These are phyloP conservation scores for Mucor irregularis DNA, from an alignment of 371 early-diverging fungal genomes.

Conservation along the genomic window DNA sequence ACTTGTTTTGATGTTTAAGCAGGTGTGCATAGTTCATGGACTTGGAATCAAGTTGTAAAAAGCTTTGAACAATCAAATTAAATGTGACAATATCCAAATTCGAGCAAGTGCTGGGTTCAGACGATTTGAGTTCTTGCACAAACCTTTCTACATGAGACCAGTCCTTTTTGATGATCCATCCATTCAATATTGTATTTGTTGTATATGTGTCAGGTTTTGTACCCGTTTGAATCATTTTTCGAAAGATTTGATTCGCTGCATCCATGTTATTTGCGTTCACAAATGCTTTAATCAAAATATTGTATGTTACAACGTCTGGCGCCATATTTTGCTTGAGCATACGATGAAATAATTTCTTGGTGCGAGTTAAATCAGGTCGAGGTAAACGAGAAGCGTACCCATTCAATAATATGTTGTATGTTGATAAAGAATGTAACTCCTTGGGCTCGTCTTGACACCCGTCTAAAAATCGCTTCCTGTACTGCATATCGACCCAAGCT, in stretches of 20 bases:
- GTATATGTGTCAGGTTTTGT: slow-evolving; percentile 29
- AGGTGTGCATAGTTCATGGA: slow-evolving; percentile 4
- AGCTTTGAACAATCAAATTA: slow-evolving; percentile 39
- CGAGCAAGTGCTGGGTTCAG: background rate
- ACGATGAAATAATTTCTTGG: slow-evolving; percentile 23
- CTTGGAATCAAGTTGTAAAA: slow-evolving; percentile 31
- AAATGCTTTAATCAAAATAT: slow-evolving; percentile 78
- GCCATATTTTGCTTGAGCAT: slow-evolving; percentile 53
- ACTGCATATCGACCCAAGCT: slow-evolving; percentile 36
- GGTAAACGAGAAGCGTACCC: slow-evolving; percentile 62
- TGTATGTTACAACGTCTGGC: slow-evolving; percentile 77
- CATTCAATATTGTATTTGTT: slow-evolving; percentile 35
- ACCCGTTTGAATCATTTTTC: slow-evolving; percentile 23
- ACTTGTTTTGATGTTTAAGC: slow-evolving; percentile 15
- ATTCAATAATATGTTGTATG: slow-evolving; percentile 75
- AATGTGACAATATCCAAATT: slow-evolving; percentile 34
- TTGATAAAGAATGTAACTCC: slow-evolving; percentile 54
- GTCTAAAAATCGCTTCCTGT: slow-evolving; percentile 12
- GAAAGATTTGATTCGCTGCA: slow-evolving; percentile 32
- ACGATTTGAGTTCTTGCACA: slow-evolving; percentile 12
- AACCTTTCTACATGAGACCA: slow-evolving; percentile 31
- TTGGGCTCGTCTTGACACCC: background rate
- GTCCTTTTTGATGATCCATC: slow-evolving; percentile 32
- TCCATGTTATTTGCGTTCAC: slow-evolving; percentile 59
- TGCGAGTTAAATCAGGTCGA: slow-evolving; percentile 25